Base-by-base conservation (phyloP, 371 early-diverging fungal genomes). In the Rhizomucor miehei region DNA sequence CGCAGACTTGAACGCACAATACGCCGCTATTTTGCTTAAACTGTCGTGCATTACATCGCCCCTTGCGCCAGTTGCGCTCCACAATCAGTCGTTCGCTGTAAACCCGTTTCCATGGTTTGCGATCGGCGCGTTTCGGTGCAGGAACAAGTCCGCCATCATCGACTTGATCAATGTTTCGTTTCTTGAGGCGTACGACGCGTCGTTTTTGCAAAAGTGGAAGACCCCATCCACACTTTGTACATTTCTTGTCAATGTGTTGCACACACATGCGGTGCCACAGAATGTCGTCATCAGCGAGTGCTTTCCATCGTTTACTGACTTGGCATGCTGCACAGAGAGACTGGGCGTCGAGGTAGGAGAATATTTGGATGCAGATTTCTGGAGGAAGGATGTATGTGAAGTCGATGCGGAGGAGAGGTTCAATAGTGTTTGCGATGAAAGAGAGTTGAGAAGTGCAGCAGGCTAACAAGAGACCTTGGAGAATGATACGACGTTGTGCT, bases 201-300 rank as follows among this genome's bases (percentile, higher is more conserved):
- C 66, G 79, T 57, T 73, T 80, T 56, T 69, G 77, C 44, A 93
- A 58, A 13, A 89, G 60, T 36, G 94, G 95, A 37, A 94, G 69
- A 1, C 95, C 95, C 97, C 97, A 97, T 4, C 98, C 98, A 64
- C 98, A 97, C 57, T 90, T 95, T 23, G 80, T 77, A 58, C 98
- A 97, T 63, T 94, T 91, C 56, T 89, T 90, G 68, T 95, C 94
- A 57, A 97, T 97, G 54, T 97, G 98, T 70, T 96, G 97, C 25
- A 87, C 89, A 55, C 98, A 97, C 90, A 97, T 91, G 14, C 91
- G 80, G 49, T 94, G 91, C 98, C 98, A 97, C 9, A 97, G 69
- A 0, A 81, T 66, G 59, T 97, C 93, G 56, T 93, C 93, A 55
- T 97, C 91, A 0, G 96, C 91, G 20, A 93, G 57, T 3, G 54